Evolutionary conservation across 441 rosid species (phyloP), one percentile per base, ranked within the genome.

Genomic region (Melastoma candidum): DNA sequence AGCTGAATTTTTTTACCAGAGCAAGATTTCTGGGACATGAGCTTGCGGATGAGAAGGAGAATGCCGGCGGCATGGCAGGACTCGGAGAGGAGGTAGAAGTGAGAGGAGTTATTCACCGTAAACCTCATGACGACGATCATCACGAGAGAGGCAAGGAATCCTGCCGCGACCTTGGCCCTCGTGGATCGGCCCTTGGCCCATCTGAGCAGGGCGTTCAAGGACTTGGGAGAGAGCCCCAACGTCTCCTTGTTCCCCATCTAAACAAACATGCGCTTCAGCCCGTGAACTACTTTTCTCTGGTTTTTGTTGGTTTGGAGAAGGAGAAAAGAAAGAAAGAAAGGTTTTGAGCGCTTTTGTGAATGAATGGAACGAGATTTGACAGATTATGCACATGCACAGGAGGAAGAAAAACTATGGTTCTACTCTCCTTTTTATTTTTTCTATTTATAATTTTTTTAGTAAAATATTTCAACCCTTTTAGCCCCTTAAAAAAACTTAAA

Each of bases 31-130:
- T 75, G 78, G 51, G 74, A 73, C 26, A 68, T 72, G 70, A 90
- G 97, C 74, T 84, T 90, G 71, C 79, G 81, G 58, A 73, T 76
- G 72, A 90, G 73, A 62, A 78, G 79, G 5, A 78, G 10, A 64
- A 90, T 79, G 43, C 95, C 97, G 48, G 64, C 73, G 46, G 76
- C 83, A 60, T 90, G 97, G 68, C 82, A 65, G 17, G 79, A 47
- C 70, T 90, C 94, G 13, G 97, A 75, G 12, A 75, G 81, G 41
- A 84, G 6, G 45, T 80, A 90, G 60, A 90, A 81, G 56, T 82
- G 73, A 26, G 68, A 59, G 26, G 49, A 60, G 57, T 78, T 63
- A 12, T 64, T 60, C 36, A 84, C 79, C 3, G 48, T 32, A 27
- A 57, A 36, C 68, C 59, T 76, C 63, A 90, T 47, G 39, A 55